phyloP scores from a whole-genome alignment of 139 green algal genomes.

The Coelastrella sp. region DNA sequence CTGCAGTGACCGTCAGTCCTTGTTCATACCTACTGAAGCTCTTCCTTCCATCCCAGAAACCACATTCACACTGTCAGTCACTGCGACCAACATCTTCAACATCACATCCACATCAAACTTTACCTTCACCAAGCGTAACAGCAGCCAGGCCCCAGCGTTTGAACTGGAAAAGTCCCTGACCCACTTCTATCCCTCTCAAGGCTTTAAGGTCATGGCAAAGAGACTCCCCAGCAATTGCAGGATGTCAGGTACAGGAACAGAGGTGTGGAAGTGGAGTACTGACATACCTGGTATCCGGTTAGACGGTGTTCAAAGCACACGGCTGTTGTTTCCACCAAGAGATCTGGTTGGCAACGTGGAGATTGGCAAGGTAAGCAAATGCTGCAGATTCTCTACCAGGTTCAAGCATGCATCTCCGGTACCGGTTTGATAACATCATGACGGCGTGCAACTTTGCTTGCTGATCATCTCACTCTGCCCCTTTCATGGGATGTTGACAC shows the following conservation, averaged over 20 bases:
- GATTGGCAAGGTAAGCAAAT: constrained; percentile 4
- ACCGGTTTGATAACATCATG: too few species aligned
- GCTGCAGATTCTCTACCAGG: too few species aligned
- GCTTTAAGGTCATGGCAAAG: constrained; percentile 5
- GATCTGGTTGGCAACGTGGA: constrained; percentile 25
- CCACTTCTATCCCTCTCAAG: neutral
- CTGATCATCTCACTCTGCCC: too few species aligned
- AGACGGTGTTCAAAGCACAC: neutral
- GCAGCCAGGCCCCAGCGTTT: neutral
- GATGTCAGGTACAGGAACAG: neutral
- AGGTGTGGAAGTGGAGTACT: constrained; percentile 10
- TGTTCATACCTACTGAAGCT: neutral
- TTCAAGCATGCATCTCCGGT: too few species aligned
- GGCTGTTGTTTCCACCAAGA: neutral
- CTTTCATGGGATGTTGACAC: too few species aligned
- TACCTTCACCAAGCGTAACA: neutral
- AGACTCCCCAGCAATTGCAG: neutral
- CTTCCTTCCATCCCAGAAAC: neutral
- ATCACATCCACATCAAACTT: constrained; percentile 8
- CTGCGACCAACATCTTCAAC: constrained; percentile 28
- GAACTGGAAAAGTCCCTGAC: constrained; percentile 13
- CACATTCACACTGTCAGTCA: neutral
- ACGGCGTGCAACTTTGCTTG: too few species aligned
- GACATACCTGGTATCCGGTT: neutral
- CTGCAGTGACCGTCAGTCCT: neutral